Base-by-base conservation (phyloP, 129 eudicot species). In the Helianthus annuus region DNA sequence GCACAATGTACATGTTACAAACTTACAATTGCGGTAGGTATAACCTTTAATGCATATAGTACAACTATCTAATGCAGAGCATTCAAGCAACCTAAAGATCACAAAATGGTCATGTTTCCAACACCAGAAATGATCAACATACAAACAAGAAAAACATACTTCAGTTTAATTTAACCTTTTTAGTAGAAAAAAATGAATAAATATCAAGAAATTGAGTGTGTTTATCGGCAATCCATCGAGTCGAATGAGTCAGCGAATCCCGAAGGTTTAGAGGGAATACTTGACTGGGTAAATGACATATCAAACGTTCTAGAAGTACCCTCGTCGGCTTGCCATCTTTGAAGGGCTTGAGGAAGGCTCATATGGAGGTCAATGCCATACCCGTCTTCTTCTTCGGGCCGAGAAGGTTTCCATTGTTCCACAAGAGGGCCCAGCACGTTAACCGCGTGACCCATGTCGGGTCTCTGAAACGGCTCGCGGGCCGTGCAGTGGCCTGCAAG, bases 281-380 rank as follows among this genome's bases (percentile, higher is more conserved):
- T 89, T 8, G 93, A 83, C 12, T 83, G 86, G 0, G 89, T 76
- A 64, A 66, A 81, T 7, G 94, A 84, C 55, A 88, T n/a, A 64
- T 86, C 92, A 14, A 83, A 80, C 81, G 82, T 87, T 46, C 89
- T 79, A 16, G 95, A 92, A 64, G 98, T 87, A 17, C 96, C 98
- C 83, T 92, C 98, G 48, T 85, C 85, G 6, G 95, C 84, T 87
- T 92, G 98, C 98, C 98, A 92, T 76, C 96, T 81, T 76, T 79
- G 90, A 66, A 92, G 87, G 71, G 86, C 95, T 76, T 92, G 92
- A 12, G 98, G 95, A 42, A 89, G 92, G 77, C 91, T 89, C 98
- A 92, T 83, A 55, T 87, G 83, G 22, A 81, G 91, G 63, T 92
- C 91, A 36, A 89, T 87, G 12, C 92, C 97, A 68, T 73, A 72